phyloP scores from a whole-genome alignment of 305 asterid genomes.

The Caryopteris hybrid region DNA sequence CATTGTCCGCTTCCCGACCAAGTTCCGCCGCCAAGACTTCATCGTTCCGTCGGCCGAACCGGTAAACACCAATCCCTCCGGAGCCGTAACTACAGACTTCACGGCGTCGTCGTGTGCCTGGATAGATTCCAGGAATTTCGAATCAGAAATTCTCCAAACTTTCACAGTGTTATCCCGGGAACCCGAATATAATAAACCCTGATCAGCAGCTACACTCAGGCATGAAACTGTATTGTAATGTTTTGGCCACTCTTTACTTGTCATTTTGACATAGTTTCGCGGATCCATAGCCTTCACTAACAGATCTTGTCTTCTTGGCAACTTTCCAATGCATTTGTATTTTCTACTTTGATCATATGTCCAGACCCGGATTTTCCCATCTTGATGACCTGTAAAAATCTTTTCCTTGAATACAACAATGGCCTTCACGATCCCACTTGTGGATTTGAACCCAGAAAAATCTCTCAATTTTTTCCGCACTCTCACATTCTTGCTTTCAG shows the following conservation, averaged over 20 bases:
- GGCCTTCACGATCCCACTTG: slow-evolving; percentile 84
- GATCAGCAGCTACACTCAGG: slow-evolving; percentile 43
- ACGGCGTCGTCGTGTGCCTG: slow-evolving; percentile 67
- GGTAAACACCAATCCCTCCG: slow-evolving; percentile 56
- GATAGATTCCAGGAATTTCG: slow-evolving; percentile 65
- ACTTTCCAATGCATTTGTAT: slow-evolving; percentile 51
- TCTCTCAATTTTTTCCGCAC: slow-evolving; percentile 77
- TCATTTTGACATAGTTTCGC: slow-evolving; percentile 43
- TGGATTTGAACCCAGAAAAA: slow-evolving; percentile 65
- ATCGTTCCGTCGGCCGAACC: slow-evolving; percentile 87
- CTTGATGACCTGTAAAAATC: slow-evolving; percentile 88
- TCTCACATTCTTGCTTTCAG: slow-evolving; percentile 72
- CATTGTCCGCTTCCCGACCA: slow-evolving; percentile 35
- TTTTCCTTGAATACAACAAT: slow-evolving; percentile 49
- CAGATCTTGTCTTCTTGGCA: slow-evolving; percentile 69
- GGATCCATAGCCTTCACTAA: slow-evolving; percentile 38
- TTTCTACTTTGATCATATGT: slow-evolving; percentile 28
- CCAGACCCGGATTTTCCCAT: slow-evolving; percentile 91
- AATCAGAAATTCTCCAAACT: slow-evolving; percentile 70
- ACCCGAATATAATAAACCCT: slow-evolving; percentile 67
- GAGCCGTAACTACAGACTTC: slow-evolving; percentile 46
- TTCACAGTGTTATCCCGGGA: slow-evolving; percentile 88
- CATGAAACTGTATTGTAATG: slow-evolving; percentile 75
- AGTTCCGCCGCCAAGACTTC: slow-evolving; percentile 70
- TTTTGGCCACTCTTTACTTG: slow-evolving; percentile 50